Evolutionary conservation across 805 yeast species (phyloP), one percentile per base, ranked within the genome.

Genomic region (Pichia manshurica): DNA sequence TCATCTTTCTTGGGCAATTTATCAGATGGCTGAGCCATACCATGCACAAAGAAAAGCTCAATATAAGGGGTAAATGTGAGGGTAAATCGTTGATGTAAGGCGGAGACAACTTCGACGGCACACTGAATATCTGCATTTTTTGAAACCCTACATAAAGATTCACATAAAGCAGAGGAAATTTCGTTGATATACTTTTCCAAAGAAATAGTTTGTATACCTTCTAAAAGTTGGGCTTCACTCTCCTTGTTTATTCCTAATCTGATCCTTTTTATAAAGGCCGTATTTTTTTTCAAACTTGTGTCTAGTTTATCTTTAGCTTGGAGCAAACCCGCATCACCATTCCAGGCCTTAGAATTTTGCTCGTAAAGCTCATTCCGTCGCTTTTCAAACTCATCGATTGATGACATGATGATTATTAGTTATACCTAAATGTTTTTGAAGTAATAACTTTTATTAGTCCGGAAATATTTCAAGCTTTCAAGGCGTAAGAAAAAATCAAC

Each of bases 241-340:
- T 82, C 90, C 35, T 72, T 73, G 34, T 69, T 74, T 21, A 88
- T 63, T 2, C 81, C 70, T 2, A 75, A 69, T 53, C 81, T 74
- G 44, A 89, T 60, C 56, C 83, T 84, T 60, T 82, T 84, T 44
- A 88, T 81, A 58, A 87, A 85, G 0, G 88, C 84, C 3, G 87
- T 79, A 60, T 90, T 87, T 62, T 83, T 86, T 69, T 89, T 89
- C 54, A 89, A 69, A 48, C 90, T 83, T 0, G 95, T 70, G 60
- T 89, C 96, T 9, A 81, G 62, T 36, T 60, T 39, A 3, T 22
- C 29, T 36, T 55, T 57, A 36, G 58, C 38, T n/a, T 58, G 57
- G 44, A 60, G 59, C n/a, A 65, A 65, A 16, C 39, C 39, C 17
- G 52, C 55, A 20, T 66, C 74, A 1, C 81, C 84, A 32, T 63